phyloP scores from a whole-genome alignment of 2,329 filamentous ascomycete species.

The Periconia digitata region DNA sequence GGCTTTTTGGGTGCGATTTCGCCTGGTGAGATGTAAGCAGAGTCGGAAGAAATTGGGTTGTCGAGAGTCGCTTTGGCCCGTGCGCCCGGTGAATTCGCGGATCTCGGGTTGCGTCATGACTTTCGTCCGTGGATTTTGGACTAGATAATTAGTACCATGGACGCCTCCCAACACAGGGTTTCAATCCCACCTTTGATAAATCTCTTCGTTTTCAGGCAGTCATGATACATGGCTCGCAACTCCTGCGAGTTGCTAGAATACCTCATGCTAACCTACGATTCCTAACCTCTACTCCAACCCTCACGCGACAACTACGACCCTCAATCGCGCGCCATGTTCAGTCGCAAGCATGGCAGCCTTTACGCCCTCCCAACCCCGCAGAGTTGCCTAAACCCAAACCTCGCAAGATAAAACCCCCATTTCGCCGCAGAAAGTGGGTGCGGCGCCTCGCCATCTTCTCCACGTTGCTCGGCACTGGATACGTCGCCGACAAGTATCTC shows the following conservation, averaged over 20 bases:
- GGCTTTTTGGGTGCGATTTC: not conserved
- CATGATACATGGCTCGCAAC: conserved; percentile 44
- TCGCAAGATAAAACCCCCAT: conserved; percentile 69
- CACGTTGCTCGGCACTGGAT: conserved; percentile 62
- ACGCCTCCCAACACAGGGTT: conserved; percentile 21
- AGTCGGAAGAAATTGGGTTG: not conserved
- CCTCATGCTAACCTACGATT: conserved; percentile 22
- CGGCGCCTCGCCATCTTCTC: conserved; percentile 69
- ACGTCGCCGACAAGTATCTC: conserved; percentile 69
- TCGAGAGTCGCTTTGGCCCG: not conserved
- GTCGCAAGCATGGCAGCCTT: conserved; percentile 45
- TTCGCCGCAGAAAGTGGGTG: conserved; percentile 71
- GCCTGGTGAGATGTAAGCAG: not conserved
- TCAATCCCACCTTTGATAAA: conserved; percentile 23
- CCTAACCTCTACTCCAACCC: conserved; percentile 18
- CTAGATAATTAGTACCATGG: not conserved
- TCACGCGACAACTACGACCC: conserved; percentile 3
- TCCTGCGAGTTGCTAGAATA: conserved; percentile 31
- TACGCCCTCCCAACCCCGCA: conserved; percentile 71
- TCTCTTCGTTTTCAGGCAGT: conserved; percentile 18
- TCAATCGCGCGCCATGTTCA: conserved; percentile 31
- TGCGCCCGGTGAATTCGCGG: conserved; percentile 4
- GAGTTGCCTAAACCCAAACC: conserved; percentile 62
- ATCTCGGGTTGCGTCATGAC: conserved; percentile 5
- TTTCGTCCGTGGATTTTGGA: not conserved